Evolutionary conservation across 139 green algal genomes (phyloP).

Genomic region (Chlamydomonas sp.): DNA sequence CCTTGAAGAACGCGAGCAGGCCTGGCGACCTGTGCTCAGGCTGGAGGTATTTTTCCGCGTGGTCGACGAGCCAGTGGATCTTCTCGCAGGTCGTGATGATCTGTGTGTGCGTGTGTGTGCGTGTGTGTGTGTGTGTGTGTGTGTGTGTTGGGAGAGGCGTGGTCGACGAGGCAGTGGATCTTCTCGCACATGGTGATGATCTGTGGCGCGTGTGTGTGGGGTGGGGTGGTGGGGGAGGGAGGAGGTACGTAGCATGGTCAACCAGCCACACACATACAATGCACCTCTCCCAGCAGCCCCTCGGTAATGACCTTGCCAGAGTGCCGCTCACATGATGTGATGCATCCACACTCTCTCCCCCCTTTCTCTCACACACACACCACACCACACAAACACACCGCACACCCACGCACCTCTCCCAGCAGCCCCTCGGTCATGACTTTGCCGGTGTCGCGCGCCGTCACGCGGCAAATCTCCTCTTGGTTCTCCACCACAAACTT

Average conservation of each 20-base stretch:
- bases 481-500: slow-evolving; percentile 89
- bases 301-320: slow-evolving; percentile 92
- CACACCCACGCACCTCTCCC: slow-evolving; percentile 62
- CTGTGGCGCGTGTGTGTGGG: too few species aligned
- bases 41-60: slow-evolving; percentile 73
- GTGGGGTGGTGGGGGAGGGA: too few species aligned
- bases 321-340: too few species aligned
- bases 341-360: too few species aligned
- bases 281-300: slow-evolving; percentile 84
- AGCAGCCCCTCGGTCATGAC: slow-evolving; percentile 89
- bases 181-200: slow-evolving; percentile 96
- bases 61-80: slow-evolving; percentile 82
- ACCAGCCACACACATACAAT: slow-evolving; percentile 82
- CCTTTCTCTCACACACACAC: too few species aligned
- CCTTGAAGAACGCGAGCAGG: too few species aligned
- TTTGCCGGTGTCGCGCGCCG: slow-evolving; percentile 88
- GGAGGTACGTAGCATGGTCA: too few species aligned
- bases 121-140: too few species aligned
- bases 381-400: too few species aligned
- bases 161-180: slow-evolving; percentile 82
- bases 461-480: slow-evolving; percentile 87
- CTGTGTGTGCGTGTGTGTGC: too few species aligned
- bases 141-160: too few species aligned
- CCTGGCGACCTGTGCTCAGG: too few species aligned
- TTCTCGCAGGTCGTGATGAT: slow-evolving; percentile 96